These are phyloP conservation scores for Tillandsia fasciculata DNA, from an alignment of 176 grass and related monocot species.

Conservation along the genomic window DNA sequence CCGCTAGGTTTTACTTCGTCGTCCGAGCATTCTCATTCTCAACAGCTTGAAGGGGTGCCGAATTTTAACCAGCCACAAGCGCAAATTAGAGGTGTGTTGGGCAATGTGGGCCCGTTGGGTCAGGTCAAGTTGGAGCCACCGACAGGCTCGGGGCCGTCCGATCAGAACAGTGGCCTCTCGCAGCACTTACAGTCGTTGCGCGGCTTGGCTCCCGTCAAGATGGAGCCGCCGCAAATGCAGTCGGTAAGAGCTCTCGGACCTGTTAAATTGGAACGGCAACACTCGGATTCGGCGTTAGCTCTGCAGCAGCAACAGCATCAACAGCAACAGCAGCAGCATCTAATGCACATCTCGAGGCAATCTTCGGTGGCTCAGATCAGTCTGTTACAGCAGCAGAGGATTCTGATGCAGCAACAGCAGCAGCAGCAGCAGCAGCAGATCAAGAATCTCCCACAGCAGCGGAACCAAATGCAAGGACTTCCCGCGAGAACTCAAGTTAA, in stretches of 20 bases:
- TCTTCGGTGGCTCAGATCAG: conserved; percentile 9
- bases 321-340: conserved; percentile 14
- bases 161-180: conserved; percentile 2
- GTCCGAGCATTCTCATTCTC: conserved; percentile 3
- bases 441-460: conserved; percentile 20
- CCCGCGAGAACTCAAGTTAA: conserved; percentile 17
- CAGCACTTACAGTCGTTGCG: conserved; percentile 8
- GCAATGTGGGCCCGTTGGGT: conserved; percentile 12
- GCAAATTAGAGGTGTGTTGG: conserved; percentile 14
- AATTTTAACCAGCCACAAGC: conserved; percentile 16
- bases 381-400: conserved; percentile 24
- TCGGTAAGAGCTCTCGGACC: conserved; percentile 7
- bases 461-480: conserved; percentile 14
- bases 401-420: conserved; percentile 24
- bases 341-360: conserved; percentile 14
- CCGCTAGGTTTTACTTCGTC: neutral
- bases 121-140: conserved; percentile 29
- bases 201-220: conserved; percentile 14
- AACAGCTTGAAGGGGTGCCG: conserved; percentile 19
- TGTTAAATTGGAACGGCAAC: conserved; percentile 29
- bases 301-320: conserved; percentile 21
- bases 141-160: neutral
- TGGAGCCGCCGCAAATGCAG: conserved; percentile 12
- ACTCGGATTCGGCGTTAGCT: conserved; percentile 22
- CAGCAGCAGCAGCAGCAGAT: conserved; percentile 20